Evolutionary conservation across 2,329 filamentous ascomycete genomes (phyloP), one percentile per base, ranked within the genome.

Genomic region (Aspergillus fumigatiaffinis): DNA sequence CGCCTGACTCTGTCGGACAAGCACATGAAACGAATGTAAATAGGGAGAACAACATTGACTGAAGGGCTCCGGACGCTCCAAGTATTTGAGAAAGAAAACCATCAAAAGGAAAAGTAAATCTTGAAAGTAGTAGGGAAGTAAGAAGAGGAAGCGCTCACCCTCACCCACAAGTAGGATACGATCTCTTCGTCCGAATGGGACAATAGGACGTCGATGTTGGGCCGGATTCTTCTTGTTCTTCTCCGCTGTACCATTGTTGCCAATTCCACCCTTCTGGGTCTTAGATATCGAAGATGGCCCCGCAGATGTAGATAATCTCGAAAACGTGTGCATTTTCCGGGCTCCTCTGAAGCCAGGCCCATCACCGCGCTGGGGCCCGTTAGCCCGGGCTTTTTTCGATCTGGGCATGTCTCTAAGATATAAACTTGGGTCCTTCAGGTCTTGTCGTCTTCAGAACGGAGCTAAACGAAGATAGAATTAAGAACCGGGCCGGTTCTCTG

Each of bases 121-220:
- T 38, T 3, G 55, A 41, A 47, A 21, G 60, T 52, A 47, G 52
- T 17, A 56, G 47, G 41, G 54, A 46, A 32, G 51, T 56, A 53
- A 59, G 51, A 35, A 35, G 35, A 54, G 64, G 51, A 38, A 35
- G 35, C 53, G 64, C 73, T 66, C 58, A 76, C 77, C 77, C 68
- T 79, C 77, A 14, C 77, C 77, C 63, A 79, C 63, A 28, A 79
- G 64, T 26, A 79, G 64, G 48, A 79, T 70, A 49, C 75, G 70
- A 69, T 79, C 77, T 23, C 63, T 68, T 50, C 63, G 71, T 38
- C 70, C 62, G 61, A 79, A 79, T 1, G 76, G 77, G 50, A 77
- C 68, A 49, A 70, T 70, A 14, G 73, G 72, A 44, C 66, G 63
- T 42, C 64, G 66, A 50, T 71, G 65, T 29, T 54, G 58, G 26